These are phyloP conservation scores for Claviceps cyperi DNA, from an alignment of 2,329 filamentous ascomycete genomes.

Conservation along the genomic window DNA sequence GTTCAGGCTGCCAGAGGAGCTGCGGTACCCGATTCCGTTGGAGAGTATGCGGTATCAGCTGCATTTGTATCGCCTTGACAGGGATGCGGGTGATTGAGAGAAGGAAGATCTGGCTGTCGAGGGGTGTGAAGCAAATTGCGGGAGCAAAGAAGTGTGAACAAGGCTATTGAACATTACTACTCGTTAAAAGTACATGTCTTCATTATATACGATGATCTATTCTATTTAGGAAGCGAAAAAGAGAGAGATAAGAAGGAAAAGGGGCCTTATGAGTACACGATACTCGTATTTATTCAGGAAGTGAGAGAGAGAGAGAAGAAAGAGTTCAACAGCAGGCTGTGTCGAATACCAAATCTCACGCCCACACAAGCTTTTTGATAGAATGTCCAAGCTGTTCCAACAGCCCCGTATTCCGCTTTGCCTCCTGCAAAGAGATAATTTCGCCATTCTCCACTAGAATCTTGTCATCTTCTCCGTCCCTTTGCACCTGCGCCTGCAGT, in stretches of 20 bases:
- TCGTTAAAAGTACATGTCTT: background rate
- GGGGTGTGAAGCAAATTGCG: too few relatives aligned
- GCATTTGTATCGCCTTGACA: conserved; percentile 51
- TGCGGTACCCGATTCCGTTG: conserved; percentile 70
- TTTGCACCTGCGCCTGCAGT: conserved; percentile 29
- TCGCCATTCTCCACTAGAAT: conserved; percentile 43
- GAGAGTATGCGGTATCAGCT: conserved; percentile 95
- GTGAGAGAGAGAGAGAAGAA: background rate
- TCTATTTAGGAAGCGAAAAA: too few relatives aligned
- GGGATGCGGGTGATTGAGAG: background rate
- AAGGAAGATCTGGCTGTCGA: background rate
- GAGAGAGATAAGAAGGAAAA: too few relatives aligned
- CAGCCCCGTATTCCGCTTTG: conserved; percentile 72
- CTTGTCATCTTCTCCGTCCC: conserved; percentile 27
- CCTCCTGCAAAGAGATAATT: conserved; percentile 73
- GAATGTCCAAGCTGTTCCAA: conserved; percentile 79
- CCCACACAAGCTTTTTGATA: conserved; percentile 90
- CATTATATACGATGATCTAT: too few relatives aligned
- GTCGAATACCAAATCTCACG: conserved; percentile 16
- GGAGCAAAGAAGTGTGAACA: background rate
- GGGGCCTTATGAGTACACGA: background rate
- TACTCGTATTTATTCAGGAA: background rate
- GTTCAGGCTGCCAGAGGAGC: conserved; percentile 56
- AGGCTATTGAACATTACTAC: background rate
- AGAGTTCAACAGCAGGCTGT: background rate